Evolutionary conservation across 2,329 filamentous ascomycete genomes (phyloP).

Genomic region (Penicillium sp.): DNA sequence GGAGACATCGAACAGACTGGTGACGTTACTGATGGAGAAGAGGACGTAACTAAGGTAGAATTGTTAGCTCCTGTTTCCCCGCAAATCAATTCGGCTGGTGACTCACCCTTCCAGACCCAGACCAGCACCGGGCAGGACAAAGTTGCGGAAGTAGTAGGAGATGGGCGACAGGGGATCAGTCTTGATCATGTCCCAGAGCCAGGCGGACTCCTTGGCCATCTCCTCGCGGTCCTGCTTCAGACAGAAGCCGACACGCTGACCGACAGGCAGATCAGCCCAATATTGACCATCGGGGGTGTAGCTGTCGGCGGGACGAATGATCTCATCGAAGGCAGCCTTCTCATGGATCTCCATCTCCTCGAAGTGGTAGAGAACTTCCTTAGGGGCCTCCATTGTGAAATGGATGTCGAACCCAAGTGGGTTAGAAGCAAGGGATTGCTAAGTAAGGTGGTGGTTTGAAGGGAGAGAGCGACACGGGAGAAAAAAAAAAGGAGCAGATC

Average conservation of each 20-base stretch:
- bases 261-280: constrained; percentile 82
- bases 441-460: not conserved
- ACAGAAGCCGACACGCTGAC: constrained; percentile 72
- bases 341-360: constrained; percentile 59
- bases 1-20: constrained; percentile 72
- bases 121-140: constrained; percentile 87
- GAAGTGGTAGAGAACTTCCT: constrained; percentile 39
- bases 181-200: constrained; percentile 78
- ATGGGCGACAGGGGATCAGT: constrained; percentile 79
- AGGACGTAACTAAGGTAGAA: constrained; percentile 45
- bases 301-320: constrained; percentile 84
- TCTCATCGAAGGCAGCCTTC: constrained; percentile 67
- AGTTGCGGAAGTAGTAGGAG: constrained; percentile 81
- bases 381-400: constrained; percentile 12
- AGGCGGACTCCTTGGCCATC: constrained; percentile 63
- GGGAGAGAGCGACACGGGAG: not conserved
- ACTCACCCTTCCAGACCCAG: constrained; percentile 93
- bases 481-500: not conserved
- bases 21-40: constrained; percentile 92
- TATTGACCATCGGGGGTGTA: constrained; percentile 81
- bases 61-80: not conserved
- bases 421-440: not conserved
- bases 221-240: constrained; percentile 69
- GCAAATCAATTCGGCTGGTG: not conserved
- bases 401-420: not conserved